These are phyloP conservation scores for Pseudogymnoascus sp. DNA, from an alignment of 2,329 filamentous ascomycete genomes.

Conservation along the genomic window DNA sequence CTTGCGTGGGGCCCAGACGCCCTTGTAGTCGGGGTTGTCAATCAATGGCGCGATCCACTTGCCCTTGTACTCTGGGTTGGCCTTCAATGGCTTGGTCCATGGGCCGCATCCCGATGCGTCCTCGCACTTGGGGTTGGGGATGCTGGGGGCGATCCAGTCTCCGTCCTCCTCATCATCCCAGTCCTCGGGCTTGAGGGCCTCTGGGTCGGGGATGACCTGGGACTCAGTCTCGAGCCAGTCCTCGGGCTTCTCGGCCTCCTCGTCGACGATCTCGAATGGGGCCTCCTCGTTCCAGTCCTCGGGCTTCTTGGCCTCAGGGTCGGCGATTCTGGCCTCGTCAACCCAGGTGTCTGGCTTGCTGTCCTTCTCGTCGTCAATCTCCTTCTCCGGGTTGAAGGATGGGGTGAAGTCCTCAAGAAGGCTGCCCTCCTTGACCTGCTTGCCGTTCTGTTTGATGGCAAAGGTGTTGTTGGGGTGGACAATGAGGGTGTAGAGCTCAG, in stretches of 20 bases:
- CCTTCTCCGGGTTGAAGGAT: slow-evolving; percentile 84
- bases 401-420: slow-evolving; percentile 91
- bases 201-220: slow-evolving; percentile 74
- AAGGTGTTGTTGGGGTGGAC: slow-evolving; percentile 96
- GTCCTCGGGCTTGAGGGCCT: slow-evolving; percentile 95
- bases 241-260: slow-evolving; percentile 81
- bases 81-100: slow-evolving; percentile 86
- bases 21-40: slow-evolving; percentile 98
- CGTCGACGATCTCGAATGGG: slow-evolving; percentile 90
- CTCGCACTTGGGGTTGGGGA: slow-evolving; percentile 92
- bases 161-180: slow-evolving; percentile 99
- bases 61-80: slow-evolving; percentile 97
- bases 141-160: slow-evolving; percentile 85
- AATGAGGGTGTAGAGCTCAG: slow-evolving; percentile 91
- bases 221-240: slow-evolving; percentile 95
- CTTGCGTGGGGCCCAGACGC: slow-evolving; percentile 87
- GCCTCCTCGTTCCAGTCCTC: slow-evolving; percentile 99
- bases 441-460: slow-evolving; percentile 84
- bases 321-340: slow-evolving; percentile 81
- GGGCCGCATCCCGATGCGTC: slow-evolving; percentile 89
- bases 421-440: slow-evolving; percentile 78
- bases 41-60: slow-evolving; percentile 91
- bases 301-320: slow-evolving; percentile 91
- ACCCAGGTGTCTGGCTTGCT: slow-evolving; percentile 94
- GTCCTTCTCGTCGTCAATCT: slow-evolving; percentile 93